phyloP scores from a whole-genome alignment of 345 rosid genomes.

The Boechera retrofracta region DNA sequence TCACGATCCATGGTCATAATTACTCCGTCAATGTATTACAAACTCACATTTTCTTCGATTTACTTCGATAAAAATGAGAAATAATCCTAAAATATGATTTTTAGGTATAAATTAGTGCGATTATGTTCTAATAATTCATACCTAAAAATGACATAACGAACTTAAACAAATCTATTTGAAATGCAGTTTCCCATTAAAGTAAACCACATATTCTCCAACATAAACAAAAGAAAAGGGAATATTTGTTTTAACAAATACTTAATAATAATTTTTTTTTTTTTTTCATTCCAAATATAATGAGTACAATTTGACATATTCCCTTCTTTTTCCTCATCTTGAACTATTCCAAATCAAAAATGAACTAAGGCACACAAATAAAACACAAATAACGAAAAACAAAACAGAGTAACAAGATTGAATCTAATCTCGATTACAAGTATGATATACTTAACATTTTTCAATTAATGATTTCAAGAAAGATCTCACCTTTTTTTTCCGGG shows the following conservation, averaged over 20 bases:
- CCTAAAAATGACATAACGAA: not conserved
- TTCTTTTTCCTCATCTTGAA: conserved; percentile 19
- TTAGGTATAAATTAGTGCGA: not conserved
- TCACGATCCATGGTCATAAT: conserved; percentile 19
- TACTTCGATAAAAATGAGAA: not conserved
- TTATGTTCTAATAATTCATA: not conserved
- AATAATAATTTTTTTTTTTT: not conserved
- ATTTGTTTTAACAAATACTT: not conserved
- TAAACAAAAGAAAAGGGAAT: not conserved
- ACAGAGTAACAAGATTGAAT: conserved; percentile 27
- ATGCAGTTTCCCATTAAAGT: not conserved
- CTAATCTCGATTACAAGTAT: conserved; percentile 41
- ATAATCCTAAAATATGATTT: not conserved
- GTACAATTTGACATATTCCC: conserved; percentile 11
- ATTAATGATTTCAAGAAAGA: conserved; percentile 23
- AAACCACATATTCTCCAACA: not conserved
- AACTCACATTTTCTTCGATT: conserved; percentile 1
- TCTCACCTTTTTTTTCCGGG: conserved; percentile 21
- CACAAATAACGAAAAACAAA: conserved; percentile 14
- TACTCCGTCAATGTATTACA: conserved; percentile 10
- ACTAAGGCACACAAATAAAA: not conserved
- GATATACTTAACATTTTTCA: conserved; percentile 19
- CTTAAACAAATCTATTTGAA: not conserved
- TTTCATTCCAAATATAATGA: not conserved
- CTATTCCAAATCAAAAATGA: conserved; percentile 36